Conservation (phyloP, 768 basidiomycete species). For the Phylloporus arenicola region DNA sequence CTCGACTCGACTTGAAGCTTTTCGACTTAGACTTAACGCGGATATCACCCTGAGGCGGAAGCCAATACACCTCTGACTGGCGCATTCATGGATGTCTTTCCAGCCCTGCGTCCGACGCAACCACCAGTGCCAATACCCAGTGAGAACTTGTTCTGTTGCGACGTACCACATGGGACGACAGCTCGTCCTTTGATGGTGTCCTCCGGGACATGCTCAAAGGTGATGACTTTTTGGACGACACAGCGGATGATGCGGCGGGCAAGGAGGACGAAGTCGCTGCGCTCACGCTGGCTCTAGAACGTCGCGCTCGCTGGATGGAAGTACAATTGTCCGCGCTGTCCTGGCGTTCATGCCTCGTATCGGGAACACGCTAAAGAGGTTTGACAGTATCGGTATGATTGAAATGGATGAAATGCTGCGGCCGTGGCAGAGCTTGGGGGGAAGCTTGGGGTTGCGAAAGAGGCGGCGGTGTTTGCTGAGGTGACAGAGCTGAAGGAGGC, state of each 20-base stretch:
- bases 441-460: slow-evolving; percentile 64
- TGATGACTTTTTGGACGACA: slow-evolving; percentile 79
- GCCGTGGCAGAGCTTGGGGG: slow-evolving; percentile 66
- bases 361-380: slow-evolving; percentile 61
- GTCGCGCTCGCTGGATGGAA: slow-evolving; percentile 92
- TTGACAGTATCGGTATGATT: slow-evolving; percentile 59
- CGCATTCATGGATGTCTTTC: slow-evolving; percentile 66
- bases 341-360: slow-evolving; percentile 71
- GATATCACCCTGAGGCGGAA: slow-evolving; percentile 34
- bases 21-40: no score
- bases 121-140: slow-evolving; percentile 30
- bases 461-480: slow-evolving; percentile 67
- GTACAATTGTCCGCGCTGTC: slow-evolving; percentile 76
- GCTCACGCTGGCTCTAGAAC: slow-evolving; percentile 75
- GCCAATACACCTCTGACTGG: slow-evolving; percentile 57
- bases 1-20: no score
- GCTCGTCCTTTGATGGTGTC: slow-evolving; percentile 82
- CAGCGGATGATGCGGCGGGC: slow-evolving; percentile 54
- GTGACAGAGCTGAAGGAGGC: slow-evolving; percentile 66
- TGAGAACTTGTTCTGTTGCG: slow-evolving; percentile 75
- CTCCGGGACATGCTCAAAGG: slow-evolving; percentile 85
- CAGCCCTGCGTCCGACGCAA: slow-evolving; percentile 44
- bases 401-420: slow-evolving; percentile 40
- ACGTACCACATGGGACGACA: slow-evolving; percentile 86
- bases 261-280: slow-evolving; percentile 84